Percentiles rank a stretch among this genome's conserved stretches.
Evolutionary conservation across 495 filamentous ascomycete genomes (phyloP).

Genomic region (Penicillium taxi): DNA sequence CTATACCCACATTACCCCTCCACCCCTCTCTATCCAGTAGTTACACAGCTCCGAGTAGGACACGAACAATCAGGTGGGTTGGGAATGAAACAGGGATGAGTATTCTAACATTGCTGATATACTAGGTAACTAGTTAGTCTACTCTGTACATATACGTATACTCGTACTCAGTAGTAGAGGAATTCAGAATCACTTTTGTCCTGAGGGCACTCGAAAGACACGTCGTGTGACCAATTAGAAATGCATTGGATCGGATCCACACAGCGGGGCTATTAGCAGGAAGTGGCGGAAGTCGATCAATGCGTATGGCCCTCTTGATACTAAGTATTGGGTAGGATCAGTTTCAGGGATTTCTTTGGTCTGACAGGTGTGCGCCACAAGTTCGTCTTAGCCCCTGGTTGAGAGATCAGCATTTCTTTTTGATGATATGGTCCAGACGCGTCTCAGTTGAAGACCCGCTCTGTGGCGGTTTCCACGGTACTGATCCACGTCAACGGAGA

Average conservation of each 20-base stretch:
- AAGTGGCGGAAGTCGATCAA: slow-evolving; percentile 11
- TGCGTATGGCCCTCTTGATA: slow-evolving; percentile 5
- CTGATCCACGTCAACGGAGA: too few species aligned
- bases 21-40: slow-evolving; percentile 3
- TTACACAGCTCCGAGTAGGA: slow-evolving; percentile 12
- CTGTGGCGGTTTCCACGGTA: slow-evolving; percentile 25
- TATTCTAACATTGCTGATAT: too few species aligned
- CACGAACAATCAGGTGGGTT: slow-evolving; percentile 8
- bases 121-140: too few species aligned
- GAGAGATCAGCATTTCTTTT: slow-evolving; percentile 12
- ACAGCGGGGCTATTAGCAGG: slow-evolving; percentile 8
- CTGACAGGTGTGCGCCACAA: slow-evolving; percentile 2
- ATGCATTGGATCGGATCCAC: too few species aligned
- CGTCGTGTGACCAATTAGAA: too few species aligned
- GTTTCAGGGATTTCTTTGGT: slow-evolving; percentile 2
- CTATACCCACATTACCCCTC: slow-evolving; percentile 13
- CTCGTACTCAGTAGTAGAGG: too few species aligned
- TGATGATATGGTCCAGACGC: slow-evolving; percentile 15
- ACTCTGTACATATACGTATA: too few species aligned
- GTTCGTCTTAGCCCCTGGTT: slow-evolving; percentile 6
- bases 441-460: slow-evolving; percentile 14
- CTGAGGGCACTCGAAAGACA: too few species aligned
- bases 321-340: background rate
- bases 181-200: too few species aligned
- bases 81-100: slow-evolving; percentile 22